Evolutionary conservation across 2,329 filamentous ascomycete genomes (phyloP).

Genomic region (Boeremia lycopersici): DNA sequence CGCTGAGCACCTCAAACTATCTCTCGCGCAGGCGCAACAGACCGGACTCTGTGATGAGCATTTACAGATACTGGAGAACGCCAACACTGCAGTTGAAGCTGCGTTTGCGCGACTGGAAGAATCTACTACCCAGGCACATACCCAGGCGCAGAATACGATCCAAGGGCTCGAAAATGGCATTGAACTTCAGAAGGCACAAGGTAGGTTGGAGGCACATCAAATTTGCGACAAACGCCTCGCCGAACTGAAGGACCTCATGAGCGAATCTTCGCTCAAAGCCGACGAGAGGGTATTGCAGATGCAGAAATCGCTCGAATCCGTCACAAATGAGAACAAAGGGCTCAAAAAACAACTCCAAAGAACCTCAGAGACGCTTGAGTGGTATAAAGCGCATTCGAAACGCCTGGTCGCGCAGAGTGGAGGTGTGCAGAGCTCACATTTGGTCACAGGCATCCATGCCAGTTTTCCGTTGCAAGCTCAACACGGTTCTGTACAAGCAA

Average conservation of each 20-base stretch:
- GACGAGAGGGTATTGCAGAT: neutral
- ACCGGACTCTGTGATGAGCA: neutral
- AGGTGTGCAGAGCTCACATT: neutral
- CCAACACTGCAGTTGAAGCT: neutral
- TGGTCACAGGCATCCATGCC: neutral
- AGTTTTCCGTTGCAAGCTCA: neutral
- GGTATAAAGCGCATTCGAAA: neutral
- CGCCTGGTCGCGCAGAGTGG: neutral
- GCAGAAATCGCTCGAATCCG: neutral
- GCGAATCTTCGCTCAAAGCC: neutral
- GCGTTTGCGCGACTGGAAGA: neutral
- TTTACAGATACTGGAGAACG: neutral
- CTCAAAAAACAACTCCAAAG: constrained; percentile 2
- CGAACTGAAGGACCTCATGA: neutral
- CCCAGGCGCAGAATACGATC: neutral
- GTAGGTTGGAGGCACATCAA: neutral
- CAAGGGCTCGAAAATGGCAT: neutral
- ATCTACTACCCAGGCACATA: neutral
- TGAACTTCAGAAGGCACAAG: neutral
- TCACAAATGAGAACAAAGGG: neutral
- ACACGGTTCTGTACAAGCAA: neutral
- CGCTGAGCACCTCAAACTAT: neutral
- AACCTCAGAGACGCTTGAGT: neutral
- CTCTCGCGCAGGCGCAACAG: neutral
- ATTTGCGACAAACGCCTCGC: neutral